phyloP scores from a whole-genome alignment of 208 protist genomes.

The Leishmania aethiopica region DNA sequence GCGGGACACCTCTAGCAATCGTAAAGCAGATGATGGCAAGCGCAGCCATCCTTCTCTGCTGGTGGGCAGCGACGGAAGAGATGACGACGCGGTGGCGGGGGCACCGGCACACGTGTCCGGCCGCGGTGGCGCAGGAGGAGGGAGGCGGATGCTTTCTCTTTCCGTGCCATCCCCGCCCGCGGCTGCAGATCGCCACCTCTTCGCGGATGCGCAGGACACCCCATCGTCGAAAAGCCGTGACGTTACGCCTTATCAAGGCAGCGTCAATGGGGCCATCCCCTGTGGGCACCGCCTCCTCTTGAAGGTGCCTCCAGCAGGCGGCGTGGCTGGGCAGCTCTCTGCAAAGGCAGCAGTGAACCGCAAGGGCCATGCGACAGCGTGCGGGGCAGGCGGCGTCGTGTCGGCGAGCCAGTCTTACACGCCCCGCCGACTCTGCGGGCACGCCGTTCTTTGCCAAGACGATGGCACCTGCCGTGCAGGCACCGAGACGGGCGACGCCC shows the following conservation, averaged over 20 bases:
- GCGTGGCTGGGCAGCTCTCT: not conserved
- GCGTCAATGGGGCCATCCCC: not conserved
- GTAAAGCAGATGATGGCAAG: not conserved
- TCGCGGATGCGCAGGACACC: not conserved
- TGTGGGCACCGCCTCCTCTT: not conserved
- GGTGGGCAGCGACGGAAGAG: not conserved
- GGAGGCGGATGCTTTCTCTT: not conserved
- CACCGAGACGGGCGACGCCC: not conserved
- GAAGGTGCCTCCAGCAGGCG: not conserved
- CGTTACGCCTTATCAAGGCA: not conserved
- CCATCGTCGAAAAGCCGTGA: not conserved
- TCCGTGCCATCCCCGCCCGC: not conserved
- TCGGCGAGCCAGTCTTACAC: too few relatives aligned
- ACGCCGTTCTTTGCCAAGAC: slow-evolving; percentile 19
- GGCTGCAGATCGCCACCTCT: not conserved
- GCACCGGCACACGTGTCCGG: not conserved
- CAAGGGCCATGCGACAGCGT: not conserved
- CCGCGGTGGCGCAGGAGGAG: not conserved
- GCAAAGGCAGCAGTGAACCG: not conserved
- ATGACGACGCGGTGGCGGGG: not conserved
- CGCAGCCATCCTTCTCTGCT: not conserved
- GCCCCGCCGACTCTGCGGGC: slow-evolving; percentile 16
- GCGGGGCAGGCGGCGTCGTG: not conserved
- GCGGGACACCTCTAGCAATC: slow-evolving; percentile 3
- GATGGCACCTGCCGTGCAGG: not conserved